A percentile compares a stretch with the other conserved stretches of the same genome.
These are phyloP conservation scores for Heliophila coronopifolia DNA, from an alignment of 441 rosid genomes.

Conservation along the genomic window DNA sequence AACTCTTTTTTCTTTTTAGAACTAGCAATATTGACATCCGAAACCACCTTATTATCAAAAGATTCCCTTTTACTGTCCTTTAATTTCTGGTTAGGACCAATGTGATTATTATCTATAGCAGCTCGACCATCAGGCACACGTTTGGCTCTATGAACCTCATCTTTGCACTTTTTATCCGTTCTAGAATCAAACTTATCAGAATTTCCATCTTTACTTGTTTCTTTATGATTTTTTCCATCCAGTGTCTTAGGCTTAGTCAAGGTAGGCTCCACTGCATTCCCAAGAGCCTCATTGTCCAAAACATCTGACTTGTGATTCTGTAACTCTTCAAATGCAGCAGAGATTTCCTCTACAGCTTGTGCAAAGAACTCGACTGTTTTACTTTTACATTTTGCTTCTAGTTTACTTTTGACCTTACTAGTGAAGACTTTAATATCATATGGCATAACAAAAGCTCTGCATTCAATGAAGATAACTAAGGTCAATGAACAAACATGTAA, in stretches of 20 bases:
- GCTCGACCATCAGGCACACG: slow-evolving; percentile 31
- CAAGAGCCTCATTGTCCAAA: slow-evolving; percentile 38
- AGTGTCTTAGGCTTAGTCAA: slow-evolving; percentile 34
- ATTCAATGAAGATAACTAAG: slow-evolving; percentile 12
- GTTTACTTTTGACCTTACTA: slow-evolving; percentile 67
- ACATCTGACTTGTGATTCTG: slow-evolving; percentile 43
- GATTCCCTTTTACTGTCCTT: slow-evolving; percentile 17
- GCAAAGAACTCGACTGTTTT: slow-evolving; percentile 64
- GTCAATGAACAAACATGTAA: slow-evolving; percentile 3
- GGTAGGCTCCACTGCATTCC: slow-evolving; percentile 43
- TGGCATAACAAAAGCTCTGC: slow-evolving; percentile 92
- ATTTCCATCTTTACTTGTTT: slow-evolving; percentile 33
- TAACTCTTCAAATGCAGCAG: slow-evolving; percentile 62
- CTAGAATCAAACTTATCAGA: slow-evolving; percentile 34
- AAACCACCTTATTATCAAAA: slow-evolving; percentile 6
- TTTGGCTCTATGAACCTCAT: slow-evolving; percentile 28
- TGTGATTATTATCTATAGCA: slow-evolving; percentile 21
- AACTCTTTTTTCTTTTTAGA: slow-evolving; percentile 10
- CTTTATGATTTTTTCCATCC: slow-evolving; percentile 29
- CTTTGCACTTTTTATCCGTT: slow-evolving; percentile 30
- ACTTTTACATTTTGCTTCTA: slow-evolving; percentile 61
- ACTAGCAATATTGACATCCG: neutral
- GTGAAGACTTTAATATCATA: slow-evolving; percentile 80
- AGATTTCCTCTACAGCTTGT: slow-evolving; percentile 83
- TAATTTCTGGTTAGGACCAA: slow-evolving; percentile 33